Percentiles rank a stretch among this genome's conserved stretches.
phyloP scores from a whole-genome alignment of 148 eudicot genomes.

The Fagopyrum tataricum region DNA sequence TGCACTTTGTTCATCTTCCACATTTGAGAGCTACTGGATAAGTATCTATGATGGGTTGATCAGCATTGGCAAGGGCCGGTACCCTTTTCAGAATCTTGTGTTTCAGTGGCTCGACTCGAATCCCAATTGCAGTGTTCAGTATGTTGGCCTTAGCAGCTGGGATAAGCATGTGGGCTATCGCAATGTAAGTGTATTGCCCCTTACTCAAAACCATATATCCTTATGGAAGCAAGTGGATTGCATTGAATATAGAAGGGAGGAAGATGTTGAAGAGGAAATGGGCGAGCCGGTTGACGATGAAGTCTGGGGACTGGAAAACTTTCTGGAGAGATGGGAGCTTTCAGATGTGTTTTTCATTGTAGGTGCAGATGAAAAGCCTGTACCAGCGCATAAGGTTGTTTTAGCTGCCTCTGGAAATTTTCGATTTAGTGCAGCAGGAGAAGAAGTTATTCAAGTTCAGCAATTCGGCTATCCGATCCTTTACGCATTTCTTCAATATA shows the following conservation, averaged over 20 bases:
- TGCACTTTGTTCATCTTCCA: constrained; percentile 67
- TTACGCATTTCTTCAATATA: constrained; percentile 64
- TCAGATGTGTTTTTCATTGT: constrained; percentile 73
- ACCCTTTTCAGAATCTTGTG: constrained; percentile 89
- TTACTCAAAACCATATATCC: constrained; percentile 73
- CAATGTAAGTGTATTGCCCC: constrained; percentile 74
- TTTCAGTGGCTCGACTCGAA: constrained; percentile 93
- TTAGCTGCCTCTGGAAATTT: constrained; percentile 76
- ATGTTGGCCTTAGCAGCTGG: constrained; percentile 96
- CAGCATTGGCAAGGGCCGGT: constrained; percentile 87
- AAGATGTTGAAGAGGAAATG: constrained; percentile 41
- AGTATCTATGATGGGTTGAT: constrained; percentile 89
- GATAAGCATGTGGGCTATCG: constrained; percentile 95
- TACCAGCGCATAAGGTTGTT: constrained; percentile 81
- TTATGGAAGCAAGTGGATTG: constrained; percentile 79
- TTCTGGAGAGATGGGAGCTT: constrained; percentile 89
- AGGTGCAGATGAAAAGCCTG: constrained; percentile 62
- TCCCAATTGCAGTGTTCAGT: constrained; percentile 75
- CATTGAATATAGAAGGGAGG: constrained; percentile 40
- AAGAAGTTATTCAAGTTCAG: constrained; percentile 48
- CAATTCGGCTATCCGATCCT: constrained; percentile 49
- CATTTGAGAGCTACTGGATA: constrained; percentile 93
- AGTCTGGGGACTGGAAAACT: constrained; percentile 63
- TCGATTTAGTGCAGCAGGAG: constrained; percentile 27
- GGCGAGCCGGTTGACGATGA: constrained; percentile 45